Percentiles rank a stretch among this genome's conserved stretches.
Conservation (phyloP, 2,329 filamentous ascomycete species). For the Drechslerella stenobrocha region DNA sequence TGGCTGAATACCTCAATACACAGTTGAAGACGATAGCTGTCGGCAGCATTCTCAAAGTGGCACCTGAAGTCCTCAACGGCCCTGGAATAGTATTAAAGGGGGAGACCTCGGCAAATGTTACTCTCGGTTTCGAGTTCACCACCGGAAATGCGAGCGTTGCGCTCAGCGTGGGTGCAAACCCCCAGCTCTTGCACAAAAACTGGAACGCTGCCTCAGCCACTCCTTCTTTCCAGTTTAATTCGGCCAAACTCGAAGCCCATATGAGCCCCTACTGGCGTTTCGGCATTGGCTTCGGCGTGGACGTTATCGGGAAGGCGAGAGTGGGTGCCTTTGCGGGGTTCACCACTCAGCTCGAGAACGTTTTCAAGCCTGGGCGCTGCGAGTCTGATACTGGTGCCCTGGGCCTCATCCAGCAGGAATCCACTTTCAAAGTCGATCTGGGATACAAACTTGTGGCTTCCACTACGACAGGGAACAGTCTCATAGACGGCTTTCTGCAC, state of each 20-base stretch:
- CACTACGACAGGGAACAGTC: background rate
- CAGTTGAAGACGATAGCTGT: background rate
- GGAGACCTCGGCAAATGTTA: background rate
- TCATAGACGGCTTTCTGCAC: background rate
- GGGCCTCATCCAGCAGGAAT: background rate
- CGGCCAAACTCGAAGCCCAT: background rate
- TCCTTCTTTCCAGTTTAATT: background rate
- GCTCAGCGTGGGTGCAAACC: background rate
- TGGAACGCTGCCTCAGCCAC: background rate
- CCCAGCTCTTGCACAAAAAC: background rate
- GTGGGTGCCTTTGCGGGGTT: background rate
- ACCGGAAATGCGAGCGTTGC: background rate
- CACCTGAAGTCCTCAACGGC: background rate
- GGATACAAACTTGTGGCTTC: background rate
- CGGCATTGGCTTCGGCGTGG: conserved; percentile 1
- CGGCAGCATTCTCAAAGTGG: background rate
- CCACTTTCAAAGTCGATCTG: background rate
- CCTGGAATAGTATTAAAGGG: background rate
- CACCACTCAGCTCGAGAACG: background rate
- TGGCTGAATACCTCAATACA: background rate
- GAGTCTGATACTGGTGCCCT: background rate
- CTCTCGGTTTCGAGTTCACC: conserved; percentile 1
- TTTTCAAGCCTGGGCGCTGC: background rate
- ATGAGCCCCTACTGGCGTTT: background rate
- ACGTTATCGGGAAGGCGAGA: background rate